Evolutionary conservation across 2,329 filamentous ascomycete genomes (phyloP).

Genomic region (Incumbomyces lentus): DNA sequence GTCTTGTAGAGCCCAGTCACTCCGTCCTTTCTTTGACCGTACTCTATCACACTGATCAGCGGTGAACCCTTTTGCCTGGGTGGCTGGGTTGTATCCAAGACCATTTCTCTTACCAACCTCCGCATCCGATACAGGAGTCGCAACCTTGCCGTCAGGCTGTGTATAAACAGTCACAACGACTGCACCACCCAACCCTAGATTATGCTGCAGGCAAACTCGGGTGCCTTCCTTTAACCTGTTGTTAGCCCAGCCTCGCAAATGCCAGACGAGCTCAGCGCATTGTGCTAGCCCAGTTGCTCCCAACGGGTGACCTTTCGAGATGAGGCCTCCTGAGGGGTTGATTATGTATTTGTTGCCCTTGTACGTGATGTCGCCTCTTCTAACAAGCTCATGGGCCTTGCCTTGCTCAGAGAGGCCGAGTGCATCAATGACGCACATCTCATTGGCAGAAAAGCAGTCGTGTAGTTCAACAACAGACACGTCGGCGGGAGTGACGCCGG

Average conservation of each 20-base stretch:
- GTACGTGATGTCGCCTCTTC: conserved; percentile 81
- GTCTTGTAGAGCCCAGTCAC: conserved; percentile 70
- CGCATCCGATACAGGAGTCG: conserved; percentile 49
- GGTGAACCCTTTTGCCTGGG: conserved; percentile 81
- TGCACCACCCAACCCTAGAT: conserved; percentile 82
- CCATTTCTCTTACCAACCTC: conserved; percentile 56
- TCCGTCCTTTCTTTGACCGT: conserved; percentile 58
- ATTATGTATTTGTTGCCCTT: conserved; percentile 63
- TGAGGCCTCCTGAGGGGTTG: conserved; percentile 88
- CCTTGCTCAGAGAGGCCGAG: conserved; percentile 68
- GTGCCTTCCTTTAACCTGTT: conserved; percentile 65
- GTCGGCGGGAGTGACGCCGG: conserved; percentile 54
- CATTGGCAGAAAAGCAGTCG: conserved; percentile 93
- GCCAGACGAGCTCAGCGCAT: conserved; percentile 91
- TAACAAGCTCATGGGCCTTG: conserved; percentile 85
- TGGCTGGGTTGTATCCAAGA: conserved; percentile 84
- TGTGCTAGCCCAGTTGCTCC: conserved; percentile 87
- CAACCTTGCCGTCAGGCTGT: conserved; percentile 63
- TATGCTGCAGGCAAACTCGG: conserved; percentile 73
- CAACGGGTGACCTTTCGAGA: conserved; percentile 90
- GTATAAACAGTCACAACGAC: conserved; percentile 84
- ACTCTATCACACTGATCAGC: conserved; percentile 58
- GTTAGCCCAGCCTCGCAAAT: conserved; percentile 89
- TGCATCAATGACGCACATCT: conserved; percentile 83
- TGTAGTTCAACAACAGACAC: conserved; percentile 84